These are phyloP conservation scores for Carnegiea gigantea DNA, from an alignment of 179 eudicot species.

Conservation along the genomic window DNA sequence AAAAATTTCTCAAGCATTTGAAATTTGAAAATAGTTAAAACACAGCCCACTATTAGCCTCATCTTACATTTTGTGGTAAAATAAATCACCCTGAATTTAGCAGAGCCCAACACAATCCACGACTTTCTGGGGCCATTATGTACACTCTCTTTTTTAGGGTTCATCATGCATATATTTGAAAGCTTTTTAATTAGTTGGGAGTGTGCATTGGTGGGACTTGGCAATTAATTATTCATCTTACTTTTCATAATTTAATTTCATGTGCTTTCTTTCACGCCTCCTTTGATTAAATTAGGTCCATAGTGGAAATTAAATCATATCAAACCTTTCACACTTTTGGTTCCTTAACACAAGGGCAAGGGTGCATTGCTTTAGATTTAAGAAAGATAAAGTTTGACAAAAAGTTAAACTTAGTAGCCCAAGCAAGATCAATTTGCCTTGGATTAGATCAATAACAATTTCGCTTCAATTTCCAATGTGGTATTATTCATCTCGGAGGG, in stretches of 20 bases:
- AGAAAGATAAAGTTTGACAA: constrained; percentile 8
- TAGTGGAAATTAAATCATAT: not conserved
- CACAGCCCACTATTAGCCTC: no score
- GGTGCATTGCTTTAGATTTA: not conserved
- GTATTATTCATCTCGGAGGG: not conserved
- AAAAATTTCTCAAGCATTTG: no score
- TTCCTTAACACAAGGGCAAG: not conserved
- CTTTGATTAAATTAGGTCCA: constrained; percentile 3
- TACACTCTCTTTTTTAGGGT: not conserved
- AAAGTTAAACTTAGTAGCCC: not conserved
- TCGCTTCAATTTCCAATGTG: not conserved
- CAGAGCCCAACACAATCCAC: not conserved
- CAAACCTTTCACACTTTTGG: constrained; percentile 21
- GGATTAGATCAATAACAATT: constrained; percentile 8
- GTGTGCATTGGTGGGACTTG: constrained; percentile 8
- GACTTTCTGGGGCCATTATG: not conserved
- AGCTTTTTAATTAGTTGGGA: not conserved
- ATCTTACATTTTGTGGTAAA: not conserved
- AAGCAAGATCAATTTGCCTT: not conserved
- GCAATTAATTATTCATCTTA: not conserved
- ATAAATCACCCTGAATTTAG: not conserved
- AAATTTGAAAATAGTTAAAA: no score
- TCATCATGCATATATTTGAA: not conserved
- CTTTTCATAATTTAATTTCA: not conserved
- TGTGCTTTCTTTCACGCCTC: not conserved